A percentile compares a stretch with the other conserved stretches of the same genome.
Evolutionary conservation across 78 protist species (phyloP).

Genomic region (Capsaspora owczarzaki): DNA sequence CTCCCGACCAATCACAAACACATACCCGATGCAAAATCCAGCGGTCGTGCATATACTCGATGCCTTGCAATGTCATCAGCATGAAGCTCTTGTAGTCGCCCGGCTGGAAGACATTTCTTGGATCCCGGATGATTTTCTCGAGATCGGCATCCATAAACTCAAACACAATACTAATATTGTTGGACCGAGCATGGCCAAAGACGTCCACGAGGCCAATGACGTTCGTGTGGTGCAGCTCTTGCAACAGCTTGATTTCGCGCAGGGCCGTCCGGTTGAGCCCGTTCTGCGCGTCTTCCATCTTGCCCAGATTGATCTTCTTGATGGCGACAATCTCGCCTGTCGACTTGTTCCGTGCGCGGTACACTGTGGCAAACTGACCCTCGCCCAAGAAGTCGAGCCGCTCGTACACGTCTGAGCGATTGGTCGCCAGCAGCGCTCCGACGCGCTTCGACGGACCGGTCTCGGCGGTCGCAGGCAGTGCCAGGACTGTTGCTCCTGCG

Average conservation of each 20-base stretch:
- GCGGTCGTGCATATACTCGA: constrained; percentile 50
- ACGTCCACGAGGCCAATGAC: constrained; percentile 85
- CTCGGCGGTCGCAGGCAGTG: no score
- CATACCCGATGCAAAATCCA: constrained; percentile 66
- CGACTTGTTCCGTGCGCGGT: not conserved
- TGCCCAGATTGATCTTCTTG: not conserved
- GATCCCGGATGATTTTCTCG: constrained; percentile 65
- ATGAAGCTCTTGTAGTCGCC: constrained; percentile 20
- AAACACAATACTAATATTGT: no score
- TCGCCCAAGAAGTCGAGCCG: no score
- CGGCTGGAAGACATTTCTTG: no score
- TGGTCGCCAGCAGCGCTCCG: no score
- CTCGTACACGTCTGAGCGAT: no score
- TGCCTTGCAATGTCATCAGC: constrained; percentile 32
- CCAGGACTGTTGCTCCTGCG: no score
- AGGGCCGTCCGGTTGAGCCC: constrained; percentile 83
- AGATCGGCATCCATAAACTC: constrained; percentile 91
- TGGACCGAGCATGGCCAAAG: constrained; percentile 75
- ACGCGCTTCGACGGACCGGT: no score
- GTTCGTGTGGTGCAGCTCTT: constrained; percentile 78
- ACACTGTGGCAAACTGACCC: not conserved
- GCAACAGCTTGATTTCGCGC: constrained; percentile 80
- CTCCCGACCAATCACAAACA: not conserved
- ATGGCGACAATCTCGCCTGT: not conserved
- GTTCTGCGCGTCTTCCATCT: constrained; percentile 66